A percentile compares a stretch with the other conserved stretches of the same genome.
Conservation (phyloP, 2,329 filamentous ascomycete genomes). For the Pseudogymnoascus pannorum region DNA sequence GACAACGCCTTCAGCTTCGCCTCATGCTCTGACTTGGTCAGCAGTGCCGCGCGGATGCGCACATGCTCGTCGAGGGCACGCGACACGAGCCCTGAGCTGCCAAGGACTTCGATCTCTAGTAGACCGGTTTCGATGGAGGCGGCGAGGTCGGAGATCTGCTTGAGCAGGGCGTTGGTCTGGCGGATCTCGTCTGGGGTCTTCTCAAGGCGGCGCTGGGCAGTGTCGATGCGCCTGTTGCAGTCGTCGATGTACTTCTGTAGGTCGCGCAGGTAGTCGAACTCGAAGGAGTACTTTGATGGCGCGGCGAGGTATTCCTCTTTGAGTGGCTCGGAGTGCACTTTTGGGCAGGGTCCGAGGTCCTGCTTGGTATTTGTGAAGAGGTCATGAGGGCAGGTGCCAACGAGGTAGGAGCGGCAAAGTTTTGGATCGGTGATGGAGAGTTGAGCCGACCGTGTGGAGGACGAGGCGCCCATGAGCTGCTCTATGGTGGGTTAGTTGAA, state of each 20-base stretch:
- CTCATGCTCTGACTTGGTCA: conserved; percentile 76
- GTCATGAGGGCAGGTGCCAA: conserved; percentile 91
- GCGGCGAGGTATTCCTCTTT: conserved; percentile 83
- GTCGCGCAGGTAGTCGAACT: conserved; percentile 94
- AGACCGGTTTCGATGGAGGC: conserved; percentile 75
- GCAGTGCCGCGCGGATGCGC: conserved; percentile 71
- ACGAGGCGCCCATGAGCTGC: conserved; percentile 81
- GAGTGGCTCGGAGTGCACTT: conserved; percentile 79
- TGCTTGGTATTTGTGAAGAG: conserved; percentile 99
- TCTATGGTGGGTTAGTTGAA: conserved; percentile 43
- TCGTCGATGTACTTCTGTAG: conserved; percentile 96
- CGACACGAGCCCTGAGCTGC: conserved; percentile 71
- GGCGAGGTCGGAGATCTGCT: conserved; percentile 74
- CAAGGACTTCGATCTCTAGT: conserved; percentile 78
- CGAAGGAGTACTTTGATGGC: conserved; percentile 73
- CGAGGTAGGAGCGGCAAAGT: conserved; percentile 90
- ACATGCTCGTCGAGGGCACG: conserved; percentile 82
- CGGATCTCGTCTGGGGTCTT: conserved; percentile 97
- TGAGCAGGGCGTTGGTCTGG: conserved; percentile 85
- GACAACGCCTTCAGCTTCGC: conserved; percentile 82
- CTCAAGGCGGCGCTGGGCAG: conserved; percentile 80
- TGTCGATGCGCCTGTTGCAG: conserved; percentile 89
- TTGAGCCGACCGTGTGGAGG: conserved; percentile 67
- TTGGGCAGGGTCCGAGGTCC: conserved; percentile 83
- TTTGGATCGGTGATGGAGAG: conserved; percentile 86